Evolutionary conservation across 2,329 filamentous ascomycete genomes (phyloP).

Genomic region (Venturia effusa): DNA sequence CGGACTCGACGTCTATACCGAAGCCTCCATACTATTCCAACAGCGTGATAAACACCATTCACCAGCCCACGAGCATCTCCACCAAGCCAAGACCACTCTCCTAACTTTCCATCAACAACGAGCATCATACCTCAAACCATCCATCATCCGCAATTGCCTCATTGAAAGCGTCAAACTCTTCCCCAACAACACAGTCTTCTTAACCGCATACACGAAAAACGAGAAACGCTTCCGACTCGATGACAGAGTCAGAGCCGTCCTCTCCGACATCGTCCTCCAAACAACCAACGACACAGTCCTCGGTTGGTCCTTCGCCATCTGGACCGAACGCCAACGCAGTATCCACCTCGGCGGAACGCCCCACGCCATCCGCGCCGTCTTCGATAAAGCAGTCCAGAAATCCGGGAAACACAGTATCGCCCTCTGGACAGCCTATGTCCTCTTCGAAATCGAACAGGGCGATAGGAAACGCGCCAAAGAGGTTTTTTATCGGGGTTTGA

Average conservation of each 20-base stretch:
- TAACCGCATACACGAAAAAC: constrained; percentile 62
- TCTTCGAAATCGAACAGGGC: constrained; percentile 22
- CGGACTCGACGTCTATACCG: constrained; percentile 28
- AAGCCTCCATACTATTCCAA: constrained; percentile 18
- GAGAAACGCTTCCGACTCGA: constrained; percentile 62
- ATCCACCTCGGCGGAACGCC: constrained; percentile 34
- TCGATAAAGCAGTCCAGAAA: constrained; percentile 38
- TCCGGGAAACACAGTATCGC: constrained; percentile 20
- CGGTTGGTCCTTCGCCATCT: constrained; percentile 44
- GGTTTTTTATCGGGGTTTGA: constrained; percentile 45
- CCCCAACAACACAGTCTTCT: constrained; percentile 66
- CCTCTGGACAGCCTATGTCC: constrained; percentile 23
- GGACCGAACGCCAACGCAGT: constrained; percentile 40
- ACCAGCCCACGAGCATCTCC: constrained; percentile 47
- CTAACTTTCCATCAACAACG: constrained; percentile 54
- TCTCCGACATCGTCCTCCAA: constrained; percentile 35
- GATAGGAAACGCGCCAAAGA: constrained; percentile 35
- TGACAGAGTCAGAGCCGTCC: constrained; percentile 61
- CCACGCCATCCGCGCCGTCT: constrained; percentile 44
- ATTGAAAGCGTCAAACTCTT: constrained; percentile 51
- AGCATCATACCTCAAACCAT: constrained; percentile 56
- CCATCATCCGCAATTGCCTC: constrained; percentile 52
- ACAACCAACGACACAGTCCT: constrained; percentile 28
- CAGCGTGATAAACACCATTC: constrained; percentile 16
- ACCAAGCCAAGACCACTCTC: constrained; percentile 58